Evolutionary conservation across 2,329 filamentous ascomycete species (phyloP), one percentile per base, ranked within the genome.

Genomic region (Amauroascus niger): DNA sequence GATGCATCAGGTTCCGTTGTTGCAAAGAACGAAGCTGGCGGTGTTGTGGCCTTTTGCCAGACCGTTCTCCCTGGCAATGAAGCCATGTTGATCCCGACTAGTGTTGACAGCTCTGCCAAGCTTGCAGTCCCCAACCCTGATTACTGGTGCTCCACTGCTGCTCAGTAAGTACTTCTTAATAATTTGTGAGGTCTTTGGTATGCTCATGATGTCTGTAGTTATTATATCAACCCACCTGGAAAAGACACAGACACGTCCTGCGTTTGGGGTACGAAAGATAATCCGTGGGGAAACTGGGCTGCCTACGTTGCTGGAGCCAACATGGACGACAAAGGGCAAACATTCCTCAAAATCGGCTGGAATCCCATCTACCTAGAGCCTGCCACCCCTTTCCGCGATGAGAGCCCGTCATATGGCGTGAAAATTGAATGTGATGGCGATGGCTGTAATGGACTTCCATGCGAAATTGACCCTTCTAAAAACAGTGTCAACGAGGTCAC

Each of bases 51-150:
- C 2, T 87, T 86, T 70, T 90, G 86, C 69, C 86, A 90, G 70
- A 90, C 86, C 3, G 83, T 88, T 13, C 70, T 89, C 57, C 86
- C 86, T 16, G 86, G 86, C 48, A 84, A 88, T 62, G 86, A 90
- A 71, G 83, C 83, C 57, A 90, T 90, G 86, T 74, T 89, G 60
- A 89, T 89, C 62, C 85, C 86, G 14, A 90, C 85, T n/a, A 69
- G 82, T 58, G 82, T 89, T 45, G 64, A 74, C 20, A 71, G 74
- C 57, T 68, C 63, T 22, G 73, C 75, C n/a, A 77, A 76, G 28
- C 73, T 91, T 52, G 85, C 87, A 48, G 85, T 90, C 33, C 87
- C 87, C 7, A 83, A 76, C 54, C 70, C 76, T 16, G 76, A 71
- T 53, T 90, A 90, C 69, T 90, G 86, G 86, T 80, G 76, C 60